Evolutionary conservation across 2,329 filamentous ascomycete species (phyloP).

Genomic region (Mariannaea elegans): DNA sequence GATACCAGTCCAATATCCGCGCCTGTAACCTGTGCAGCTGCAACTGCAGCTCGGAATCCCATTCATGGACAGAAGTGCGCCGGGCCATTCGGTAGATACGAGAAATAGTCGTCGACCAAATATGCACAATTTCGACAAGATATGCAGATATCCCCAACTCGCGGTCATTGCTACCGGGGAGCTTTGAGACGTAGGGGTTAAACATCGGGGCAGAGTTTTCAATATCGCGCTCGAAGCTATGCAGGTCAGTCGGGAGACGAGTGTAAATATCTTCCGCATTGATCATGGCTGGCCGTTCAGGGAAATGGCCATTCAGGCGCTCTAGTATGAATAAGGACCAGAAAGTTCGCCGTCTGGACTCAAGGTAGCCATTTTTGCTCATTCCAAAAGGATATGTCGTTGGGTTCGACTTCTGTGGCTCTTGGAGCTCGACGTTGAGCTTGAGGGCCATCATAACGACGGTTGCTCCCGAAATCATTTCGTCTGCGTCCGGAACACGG

Average conservation of each 20-base stretch:
- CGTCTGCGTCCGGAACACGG: slow-evolving; percentile 67
- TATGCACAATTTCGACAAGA: slow-evolving; percentile 68
- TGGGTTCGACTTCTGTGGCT: slow-evolving; percentile 50
- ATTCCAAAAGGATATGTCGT: slow-evolving; percentile 65
- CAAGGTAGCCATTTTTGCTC: slow-evolving; percentile 65
- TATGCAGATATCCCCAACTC: slow-evolving; percentile 64
- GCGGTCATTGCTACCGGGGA: slow-evolving; percentile 34
- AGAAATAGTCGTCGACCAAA: slow-evolving; percentile 72
- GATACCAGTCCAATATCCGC: slow-evolving; percentile 66
- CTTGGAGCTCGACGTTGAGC: slow-evolving; percentile 69
- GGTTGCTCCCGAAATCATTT: slow-evolving; percentile 70
- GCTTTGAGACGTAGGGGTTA: slow-evolving; percentile 53
- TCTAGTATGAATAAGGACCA: slow-evolving; percentile 78
- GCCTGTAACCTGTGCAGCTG: slow-evolving; percentile 57
- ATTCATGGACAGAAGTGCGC: slow-evolving; percentile 31
- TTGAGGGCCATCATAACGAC: slow-evolving; percentile 67
- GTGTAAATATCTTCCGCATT: slow-evolving; percentile 73
- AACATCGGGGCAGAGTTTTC: slow-evolving; percentile 69
- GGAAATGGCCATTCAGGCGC: slow-evolving; percentile 68
- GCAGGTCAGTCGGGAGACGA: slow-evolving; percentile 69
- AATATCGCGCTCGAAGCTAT: slow-evolving; percentile 68
- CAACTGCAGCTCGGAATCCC: slow-evolving; percentile 37
- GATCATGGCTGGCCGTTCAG: slow-evolving; percentile 62
- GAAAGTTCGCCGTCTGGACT: slow-evolving; percentile 75
- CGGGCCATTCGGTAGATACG: slow-evolving; percentile 58